These are phyloP conservation scores for Sugiyamaella neomexicana DNA, from an alignment of 1,139 yeast species.

Conservation along the genomic window DNA sequence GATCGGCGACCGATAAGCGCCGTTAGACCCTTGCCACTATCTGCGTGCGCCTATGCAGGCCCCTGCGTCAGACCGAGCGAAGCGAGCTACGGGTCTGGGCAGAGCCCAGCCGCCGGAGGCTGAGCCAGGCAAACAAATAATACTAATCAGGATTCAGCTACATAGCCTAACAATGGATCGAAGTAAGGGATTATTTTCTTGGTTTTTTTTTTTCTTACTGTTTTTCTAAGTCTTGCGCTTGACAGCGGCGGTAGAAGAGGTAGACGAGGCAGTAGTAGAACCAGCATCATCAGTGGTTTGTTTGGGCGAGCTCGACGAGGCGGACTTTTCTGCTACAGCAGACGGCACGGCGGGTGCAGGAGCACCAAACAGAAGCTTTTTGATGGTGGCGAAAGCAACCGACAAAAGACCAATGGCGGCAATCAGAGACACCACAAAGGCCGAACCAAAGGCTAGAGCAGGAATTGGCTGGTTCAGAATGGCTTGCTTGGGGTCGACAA, in stretches of 20 bases:
- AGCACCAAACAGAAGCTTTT: slow-evolving; percentile 13
- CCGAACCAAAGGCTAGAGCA: slow-evolving; percentile 34
- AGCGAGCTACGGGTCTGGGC: slow-evolving; percentile 13
- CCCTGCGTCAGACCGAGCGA: background rate
- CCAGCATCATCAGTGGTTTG: slow-evolving; percentile 2
- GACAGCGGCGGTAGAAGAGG: slow-evolving; percentile 27
- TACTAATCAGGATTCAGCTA: background rate
- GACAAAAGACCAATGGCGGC: slow-evolving; percentile 12
- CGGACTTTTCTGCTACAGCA: slow-evolving; percentile 8
- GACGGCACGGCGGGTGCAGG: slow-evolving; percentile 8
- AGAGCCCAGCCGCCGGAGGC: slow-evolving; percentile 16
- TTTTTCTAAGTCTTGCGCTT: slow-evolving; percentile 34
- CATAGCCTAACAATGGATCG: background rate
- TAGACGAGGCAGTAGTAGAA: slow-evolving; percentile 24
- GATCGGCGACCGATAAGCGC: background rate
- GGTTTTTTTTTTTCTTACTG: slow-evolving; percentile 4
- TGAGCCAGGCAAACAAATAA: background rate
- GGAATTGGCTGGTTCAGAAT: slow-evolving; percentile 40
- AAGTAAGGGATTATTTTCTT: background rate
- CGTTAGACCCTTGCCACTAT: slow-evolving; percentile 1
- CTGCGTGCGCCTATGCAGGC: background rate
- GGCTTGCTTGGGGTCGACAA: slow-evolving; percentile 38
- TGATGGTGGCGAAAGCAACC: slow-evolving; percentile 9
- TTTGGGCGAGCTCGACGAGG: background rate
- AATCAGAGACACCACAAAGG: slow-evolving; percentile 17